Conservation (phyloP, 805 yeast species). For the Yarrowia phangngaensis region DNA sequence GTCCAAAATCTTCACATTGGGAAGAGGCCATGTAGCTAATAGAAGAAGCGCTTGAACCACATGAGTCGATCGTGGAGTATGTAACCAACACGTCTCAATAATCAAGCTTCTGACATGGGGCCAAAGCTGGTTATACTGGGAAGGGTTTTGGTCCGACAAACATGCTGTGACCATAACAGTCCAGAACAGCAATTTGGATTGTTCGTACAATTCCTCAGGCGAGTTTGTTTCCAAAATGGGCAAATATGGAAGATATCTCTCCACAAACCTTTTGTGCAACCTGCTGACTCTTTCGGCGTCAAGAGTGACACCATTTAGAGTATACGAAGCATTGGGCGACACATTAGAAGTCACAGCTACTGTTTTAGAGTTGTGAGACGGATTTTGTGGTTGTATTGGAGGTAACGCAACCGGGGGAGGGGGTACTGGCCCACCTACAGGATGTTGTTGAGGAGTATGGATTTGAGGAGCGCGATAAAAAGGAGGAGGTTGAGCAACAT, state of each 20-base stretch:
- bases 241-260: constrained; percentile 65
- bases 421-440: constrained; percentile 1
- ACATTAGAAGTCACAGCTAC: not conserved
- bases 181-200: constrained; percentile 86
- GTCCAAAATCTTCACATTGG: constrained; percentile 86
- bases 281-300: constrained; percentile 64
- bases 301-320: constrained; percentile 69
- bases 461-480: no score
- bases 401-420: constrained; percentile 6
- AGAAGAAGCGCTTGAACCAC: constrained; percentile 85
- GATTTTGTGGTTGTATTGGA: not conserved
- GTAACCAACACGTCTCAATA: constrained; percentile 86
- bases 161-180: constrained; percentile 84
- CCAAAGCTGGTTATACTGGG: constrained; percentile 68
- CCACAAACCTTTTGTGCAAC: constrained; percentile 65
- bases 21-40: constrained; percentile 87
- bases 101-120: constrained; percentile 80
- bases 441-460: no score
- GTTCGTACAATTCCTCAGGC: constrained; percentile 74
- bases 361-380: constrained; percentile 5
- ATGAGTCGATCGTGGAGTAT: constrained; percentile 91
- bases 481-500: no score
- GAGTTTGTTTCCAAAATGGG: constrained; percentile 71
- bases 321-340: constrained; percentile 54
- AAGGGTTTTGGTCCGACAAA: constrained; percentile 81